These are phyloP conservation scores for Achaetomiella virescens DNA, from an alignment of 495 filamentous ascomycete genomes.

Conservation along the genomic window DNA sequence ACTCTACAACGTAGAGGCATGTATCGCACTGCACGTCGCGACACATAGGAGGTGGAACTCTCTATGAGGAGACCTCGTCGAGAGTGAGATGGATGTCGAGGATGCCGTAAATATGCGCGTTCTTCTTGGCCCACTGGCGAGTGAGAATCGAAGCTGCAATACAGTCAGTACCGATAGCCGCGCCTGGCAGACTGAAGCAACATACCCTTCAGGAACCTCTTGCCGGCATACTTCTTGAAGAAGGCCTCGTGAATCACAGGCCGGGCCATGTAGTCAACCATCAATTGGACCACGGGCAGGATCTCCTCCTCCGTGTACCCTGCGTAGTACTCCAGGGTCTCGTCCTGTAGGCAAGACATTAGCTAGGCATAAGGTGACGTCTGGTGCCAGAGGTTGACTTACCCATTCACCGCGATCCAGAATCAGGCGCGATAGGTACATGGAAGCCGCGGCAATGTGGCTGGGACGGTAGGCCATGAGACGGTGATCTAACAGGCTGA, in stretches of 20 bases:
- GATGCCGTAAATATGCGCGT: conserved; percentile 44
- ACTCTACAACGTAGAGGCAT: conserved; percentile 13
- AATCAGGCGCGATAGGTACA: conserved; percentile 90
- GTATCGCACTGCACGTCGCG: conserved; percentile 4
- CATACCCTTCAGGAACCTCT: conserved; percentile 93
- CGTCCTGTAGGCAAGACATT: conserved; percentile 50
- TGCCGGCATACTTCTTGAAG: conserved; percentile 99
- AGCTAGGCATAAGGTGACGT: neutral
- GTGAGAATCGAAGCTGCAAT: conserved; percentile 78
- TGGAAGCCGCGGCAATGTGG: conserved; percentile 82
- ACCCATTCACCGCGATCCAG: conserved; percentile 87
- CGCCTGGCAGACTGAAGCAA: neutral
- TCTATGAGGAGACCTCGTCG: conserved; percentile 36
- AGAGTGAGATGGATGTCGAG: conserved; percentile 34
- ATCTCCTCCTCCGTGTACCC: conserved; percentile 92
- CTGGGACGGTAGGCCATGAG: conserved; percentile 84
- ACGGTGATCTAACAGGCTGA: conserved; percentile 86
- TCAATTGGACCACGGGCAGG: conserved; percentile 81
- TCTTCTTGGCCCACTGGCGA: conserved; percentile 86
- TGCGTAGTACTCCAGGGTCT: conserved; percentile 84
- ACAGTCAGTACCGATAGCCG: conserved; percentile 13
- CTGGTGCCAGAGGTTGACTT: conserved; percentile 31
- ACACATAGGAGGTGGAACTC: neutral
- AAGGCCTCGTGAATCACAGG: conserved; percentile 93
- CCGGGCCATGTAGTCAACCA: conserved; percentile 88